Evolutionary conservation across 192 early-diverging fungal genomes (phyloP).

Genomic region (Dissophora ornata): DNA sequence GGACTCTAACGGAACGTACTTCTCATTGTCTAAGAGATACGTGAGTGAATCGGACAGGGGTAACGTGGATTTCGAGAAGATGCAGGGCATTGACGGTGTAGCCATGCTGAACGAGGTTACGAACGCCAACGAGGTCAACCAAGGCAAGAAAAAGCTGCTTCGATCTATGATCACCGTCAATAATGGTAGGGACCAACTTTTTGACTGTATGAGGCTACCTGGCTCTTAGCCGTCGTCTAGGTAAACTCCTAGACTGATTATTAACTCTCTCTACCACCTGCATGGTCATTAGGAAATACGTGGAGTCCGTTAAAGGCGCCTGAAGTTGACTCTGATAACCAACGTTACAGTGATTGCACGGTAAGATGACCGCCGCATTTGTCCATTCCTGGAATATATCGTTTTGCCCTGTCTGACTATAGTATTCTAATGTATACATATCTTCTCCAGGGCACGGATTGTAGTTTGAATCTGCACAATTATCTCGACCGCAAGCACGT

Average conservation of each 20-base stretch:
- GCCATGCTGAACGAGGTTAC: slow-evolving; percentile 83
- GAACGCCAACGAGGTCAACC: slow-evolving; percentile 70
- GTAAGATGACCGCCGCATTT: not conserved
- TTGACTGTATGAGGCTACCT: too few species aligned
- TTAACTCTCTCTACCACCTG: too few species aligned
- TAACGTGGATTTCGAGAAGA: slow-evolving; percentile 94
- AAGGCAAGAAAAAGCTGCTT: slow-evolving; percentile 69
- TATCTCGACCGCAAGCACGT: slow-evolving; percentile 86
- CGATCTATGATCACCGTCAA: slow-evolving; percentile 80
- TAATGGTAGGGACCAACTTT: too few species aligned
- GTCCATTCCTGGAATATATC: not conserved
- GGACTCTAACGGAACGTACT: slow-evolving; percentile 90
- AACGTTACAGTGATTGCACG: slow-evolving; percentile 53
- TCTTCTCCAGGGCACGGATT: slow-evolving; percentile 55
- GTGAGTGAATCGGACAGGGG: slow-evolving; percentile 80
- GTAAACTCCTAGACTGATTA: too few species aligned
- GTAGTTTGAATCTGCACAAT: slow-evolving; percentile 85
- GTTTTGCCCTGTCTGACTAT: not conserved
- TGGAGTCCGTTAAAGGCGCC: slow-evolving; percentile 50
- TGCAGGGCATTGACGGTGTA: slow-evolving; percentile 88
- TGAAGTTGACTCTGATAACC: slow-evolving; percentile 50
- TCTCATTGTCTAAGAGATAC: slow-evolving; percentile 71
- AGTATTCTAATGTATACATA: too few species aligned
- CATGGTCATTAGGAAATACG: not conserved
- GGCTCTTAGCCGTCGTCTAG: too few species aligned